Evolutionary conservation across 306 rosid species (phyloP), one percentile per base, ranked within the genome.

Genomic region (Erythrophleum fordii): DNA sequence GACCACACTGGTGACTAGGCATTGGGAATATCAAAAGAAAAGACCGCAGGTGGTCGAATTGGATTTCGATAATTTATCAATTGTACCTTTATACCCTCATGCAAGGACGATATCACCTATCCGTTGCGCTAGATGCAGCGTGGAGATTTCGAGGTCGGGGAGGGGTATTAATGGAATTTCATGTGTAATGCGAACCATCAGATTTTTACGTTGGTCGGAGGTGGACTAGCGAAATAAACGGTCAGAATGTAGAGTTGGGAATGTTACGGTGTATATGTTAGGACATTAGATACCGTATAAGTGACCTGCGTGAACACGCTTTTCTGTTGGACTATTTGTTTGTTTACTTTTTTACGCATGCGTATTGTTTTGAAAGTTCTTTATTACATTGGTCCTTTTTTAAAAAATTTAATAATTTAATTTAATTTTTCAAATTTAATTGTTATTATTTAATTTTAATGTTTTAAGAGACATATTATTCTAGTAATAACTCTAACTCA

Each of bases 1-100:
- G 59, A 23, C 71, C 58, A 34, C 29, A 5, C 49, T 4, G 0
- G 26, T 11, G 55, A 39, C 29, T 16, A 51, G 83, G 31, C 83
- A 20, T 80, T 61, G 79, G 81, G 53, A 84, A 84, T 73, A 74
- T 60, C 76, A 85, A 41, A 86, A 31, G 49, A 82, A 41, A 85
- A 45, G 60, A 56, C 28, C 61, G 16, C 12, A 41, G 34, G 5
- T 9, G 79, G 72, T 39, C 18, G 8, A 53, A 68, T 83, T 46
- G 31, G 80, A 70, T n/a, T 68, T 80, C 79, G 0, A 46, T 17
- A 7, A 6, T 41, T n/a, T 25, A 34, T 49, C 41, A 0, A 0
- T 22, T 1, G 9, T 23, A 67, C 80, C 0, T 3, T 55, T 46
- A 6, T 83, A 20, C 73, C 89, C 86, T 37, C 48, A 0, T 0